Conservation (phyloP, 306 rosid genomes). For the Begonia loranthoides region DNA sequence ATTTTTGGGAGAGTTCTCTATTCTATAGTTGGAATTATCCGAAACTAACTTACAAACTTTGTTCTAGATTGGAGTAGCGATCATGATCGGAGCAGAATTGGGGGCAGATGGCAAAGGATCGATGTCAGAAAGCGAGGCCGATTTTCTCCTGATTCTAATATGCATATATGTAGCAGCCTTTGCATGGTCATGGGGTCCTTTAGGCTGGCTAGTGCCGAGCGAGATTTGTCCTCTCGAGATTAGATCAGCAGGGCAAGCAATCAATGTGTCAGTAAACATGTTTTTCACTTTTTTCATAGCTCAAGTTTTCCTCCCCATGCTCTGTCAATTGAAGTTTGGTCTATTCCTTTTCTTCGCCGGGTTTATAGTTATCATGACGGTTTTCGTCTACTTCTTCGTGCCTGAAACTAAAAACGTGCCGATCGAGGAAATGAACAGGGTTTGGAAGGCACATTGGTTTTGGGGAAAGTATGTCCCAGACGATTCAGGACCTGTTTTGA, state of each 20-base stretch:
- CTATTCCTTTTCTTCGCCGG: conserved; percentile 33
- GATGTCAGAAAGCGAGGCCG: conserved; percentile 11
- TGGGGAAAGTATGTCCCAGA: conserved; percentile 18
- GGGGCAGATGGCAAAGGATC: conserved; percentile 27
- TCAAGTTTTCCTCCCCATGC: conserved; percentile 33
- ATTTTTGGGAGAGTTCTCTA: too few relatives aligned
- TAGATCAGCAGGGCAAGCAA: conserved; percentile 34
- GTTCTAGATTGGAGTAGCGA: conserved; percentile 13
- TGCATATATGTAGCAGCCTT: conserved; percentile 35
- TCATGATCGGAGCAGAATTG: conserved; percentile 14
- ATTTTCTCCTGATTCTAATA: conserved; percentile 19
- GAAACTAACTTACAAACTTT: too few relatives aligned
- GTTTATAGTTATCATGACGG: conserved; percentile 26
- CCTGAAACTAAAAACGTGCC: conserved; percentile 36
- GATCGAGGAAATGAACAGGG: conserved; percentile 31
- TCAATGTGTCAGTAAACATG: conserved; percentile 36
- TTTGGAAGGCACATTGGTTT: conserved; percentile 36
- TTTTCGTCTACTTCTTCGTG: conserved; percentile 13
- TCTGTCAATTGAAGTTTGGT: conserved; percentile 34
- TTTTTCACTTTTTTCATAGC: conserved; percentile 23
- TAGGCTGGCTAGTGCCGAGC: conserved; percentile 39
- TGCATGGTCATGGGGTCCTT: conserved; percentile 49
- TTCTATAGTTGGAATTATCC: too few relatives aligned
- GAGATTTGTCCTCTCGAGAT: conserved; percentile 31
- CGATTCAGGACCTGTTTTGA: background rate